phyloP scores from a whole-genome alignment of 805 yeast genomes.

The Yarrowia sp. region DNA sequence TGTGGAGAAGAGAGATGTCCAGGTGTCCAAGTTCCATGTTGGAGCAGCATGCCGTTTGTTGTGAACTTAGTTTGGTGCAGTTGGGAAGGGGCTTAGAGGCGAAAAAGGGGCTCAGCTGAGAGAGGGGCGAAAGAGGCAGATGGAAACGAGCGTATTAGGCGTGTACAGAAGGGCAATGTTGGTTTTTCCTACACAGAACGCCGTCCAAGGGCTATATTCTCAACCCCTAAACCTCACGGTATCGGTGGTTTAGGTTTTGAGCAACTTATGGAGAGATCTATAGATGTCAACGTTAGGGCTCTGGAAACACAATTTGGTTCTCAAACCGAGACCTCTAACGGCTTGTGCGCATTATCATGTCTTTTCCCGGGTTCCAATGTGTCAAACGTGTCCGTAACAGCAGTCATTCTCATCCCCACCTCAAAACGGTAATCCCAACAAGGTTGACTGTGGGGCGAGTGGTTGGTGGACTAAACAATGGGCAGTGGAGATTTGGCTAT shows the following conservation, averaged over 20 bases:
- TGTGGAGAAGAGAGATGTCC: neutral
- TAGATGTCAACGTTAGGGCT: conserved; percentile 6
- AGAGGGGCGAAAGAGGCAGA: no score
- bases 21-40: conserved; percentile 17
- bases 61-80: conserved; percentile 18
- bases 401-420: conserved; percentile 19
- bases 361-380: neutral
- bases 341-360: neutral
- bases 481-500: neutral
- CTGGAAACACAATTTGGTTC: neutral
- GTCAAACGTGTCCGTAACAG: no score
- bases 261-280: conserved; percentile 3
- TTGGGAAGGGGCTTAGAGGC: conserved; percentile 21
- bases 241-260: conserved; percentile 5
- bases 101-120: neutral
- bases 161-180: neutral
- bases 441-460: conserved; percentile 17
- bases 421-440: conserved; percentile 22
- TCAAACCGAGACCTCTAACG: neutral
- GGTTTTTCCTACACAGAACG: neutral
- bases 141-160: neutral
- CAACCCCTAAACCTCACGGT: conserved; percentile 1
- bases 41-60: conserved; percentile 20
- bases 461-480: no score
- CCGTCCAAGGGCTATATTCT: neutral